Evolutionary conservation across 768 basidiomycete species (phyloP), one percentile per base, ranked within the genome.

Genomic region (Tulasnella sp.): DNA sequence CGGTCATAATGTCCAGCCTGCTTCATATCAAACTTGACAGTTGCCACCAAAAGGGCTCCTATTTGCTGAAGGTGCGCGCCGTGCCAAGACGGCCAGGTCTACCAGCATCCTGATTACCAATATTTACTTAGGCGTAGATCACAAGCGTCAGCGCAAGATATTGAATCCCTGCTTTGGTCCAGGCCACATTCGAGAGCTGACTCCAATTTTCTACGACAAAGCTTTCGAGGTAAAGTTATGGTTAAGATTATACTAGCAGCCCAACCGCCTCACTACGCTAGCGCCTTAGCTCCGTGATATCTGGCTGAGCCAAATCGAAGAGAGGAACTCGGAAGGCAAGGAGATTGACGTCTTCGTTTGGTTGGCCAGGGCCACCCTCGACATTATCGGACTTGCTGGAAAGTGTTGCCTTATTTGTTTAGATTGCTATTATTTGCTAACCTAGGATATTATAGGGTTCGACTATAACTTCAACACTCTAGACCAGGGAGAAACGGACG

Each of bases 91-190:
- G 0, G 29, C 9, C 29, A 20, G 0, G 37, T 23, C 20, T 0
- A 35, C 10, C 44, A 40, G 37, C 16, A 20, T 37, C 16, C 42
- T 35, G 77, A 72, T 9, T 13, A 32, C 5, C 29, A 46, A 23
- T 16, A 32, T 16, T 23, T 16, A 5, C 13, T 42, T 29, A 72
- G 74, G 74, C 20, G 44, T 10, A 9, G 74, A 75, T 1, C 74
- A 75, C 74, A 46, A 55, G 44, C 44, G 74, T 51, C 74, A 75
- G 37, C 46, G 44, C 35, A 37, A n/a, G 11, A 61, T 77, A 23
- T 23, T 77, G 90, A 92, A 91, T 79, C 91, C 91, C 20, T 90
- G 90, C 0, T 92, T 92, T 79, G 90, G 90, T 0, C 85, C 86
- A 2, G 83, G 86, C 0, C 90, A 91, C 80, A 86, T 91, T 61